Conservation (phyloP, 495 filamentous ascomycete genomes). For the Penicillium argentinense region DNA sequence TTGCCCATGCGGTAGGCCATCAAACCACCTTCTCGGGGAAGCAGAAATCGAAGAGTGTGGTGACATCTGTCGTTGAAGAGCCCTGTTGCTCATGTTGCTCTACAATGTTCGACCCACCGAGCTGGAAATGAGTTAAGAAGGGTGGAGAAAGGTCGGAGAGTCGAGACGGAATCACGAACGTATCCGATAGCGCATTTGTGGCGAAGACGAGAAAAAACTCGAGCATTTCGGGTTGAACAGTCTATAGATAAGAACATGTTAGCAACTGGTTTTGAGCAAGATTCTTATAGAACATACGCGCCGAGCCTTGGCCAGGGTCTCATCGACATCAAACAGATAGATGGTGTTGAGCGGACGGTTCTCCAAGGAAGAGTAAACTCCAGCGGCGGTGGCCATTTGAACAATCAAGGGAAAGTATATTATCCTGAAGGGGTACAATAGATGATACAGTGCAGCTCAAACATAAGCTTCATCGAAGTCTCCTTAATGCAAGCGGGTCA, state of each 20-base stretch:
- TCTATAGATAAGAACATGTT: conserved; percentile 33
- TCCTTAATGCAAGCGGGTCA: no score
- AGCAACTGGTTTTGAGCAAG: conserved; percentile 5
- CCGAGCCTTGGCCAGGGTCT: conserved; percentile 78
- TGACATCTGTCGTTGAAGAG: conserved; percentile 59
- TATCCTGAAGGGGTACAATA: background rate
- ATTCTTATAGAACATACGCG: conserved; percentile 48
- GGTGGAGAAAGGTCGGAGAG: background rate
- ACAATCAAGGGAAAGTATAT: background rate
- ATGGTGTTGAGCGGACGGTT: conserved; percentile 86
- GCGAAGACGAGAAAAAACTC: conserved; percentile 70
- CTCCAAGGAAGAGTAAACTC: conserved; percentile 70
- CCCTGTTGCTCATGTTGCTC: conserved; percentile 98
- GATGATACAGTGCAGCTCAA: no score
- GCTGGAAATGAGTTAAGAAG: conserved; percentile 27
- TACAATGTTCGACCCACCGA: conserved; percentile 79
- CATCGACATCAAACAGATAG: conserved; percentile 91
- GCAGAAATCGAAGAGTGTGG: conserved; percentile 88
- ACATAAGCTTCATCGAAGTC: no score
- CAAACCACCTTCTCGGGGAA: conserved; percentile 95
- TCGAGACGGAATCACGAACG: conserved; percentile 40
- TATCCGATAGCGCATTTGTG: conserved; percentile 89
- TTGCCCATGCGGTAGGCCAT: conserved; percentile 82
- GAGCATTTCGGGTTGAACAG: conserved; percentile 77
- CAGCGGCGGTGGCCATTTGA: conserved; percentile 48